A percentile compares a stretch with the other conserved stretches of the same genome.
Evolutionary conservation across 345 rosid species (phyloP).

Genomic region (Gossypioides kirkii): DNA sequence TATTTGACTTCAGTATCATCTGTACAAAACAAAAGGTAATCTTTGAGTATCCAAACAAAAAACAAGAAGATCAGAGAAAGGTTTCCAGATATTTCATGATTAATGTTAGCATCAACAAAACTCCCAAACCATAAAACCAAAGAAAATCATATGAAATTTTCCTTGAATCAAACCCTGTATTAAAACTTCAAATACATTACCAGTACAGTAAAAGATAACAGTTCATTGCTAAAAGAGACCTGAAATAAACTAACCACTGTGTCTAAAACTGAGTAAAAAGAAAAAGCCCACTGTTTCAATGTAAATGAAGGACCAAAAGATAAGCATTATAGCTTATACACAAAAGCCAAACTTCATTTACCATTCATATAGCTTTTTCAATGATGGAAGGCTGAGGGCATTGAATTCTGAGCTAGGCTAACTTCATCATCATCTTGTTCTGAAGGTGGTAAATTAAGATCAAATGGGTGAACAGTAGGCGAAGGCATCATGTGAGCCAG

Average conservation of each 20-base stretch:
- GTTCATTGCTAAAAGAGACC: background rate
- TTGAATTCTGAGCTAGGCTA: constrained; percentile 9
- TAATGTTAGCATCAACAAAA: no score
- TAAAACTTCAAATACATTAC: no score
- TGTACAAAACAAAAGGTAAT: background rate
- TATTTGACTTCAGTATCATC: background rate
- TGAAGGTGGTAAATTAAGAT: constrained; percentile 39
- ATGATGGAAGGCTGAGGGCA: background rate
- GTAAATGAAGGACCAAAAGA: background rate
- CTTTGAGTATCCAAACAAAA: background rate
- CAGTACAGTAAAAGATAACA: background rate
- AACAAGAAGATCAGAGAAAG: background rate
- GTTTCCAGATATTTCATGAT: no score
- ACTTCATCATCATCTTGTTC: constrained; percentile 20
- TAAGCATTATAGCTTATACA: background rate
- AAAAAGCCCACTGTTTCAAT: background rate
- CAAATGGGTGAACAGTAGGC: constrained; percentile 15
- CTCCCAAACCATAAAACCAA: no score
- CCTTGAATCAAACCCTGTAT: no score
- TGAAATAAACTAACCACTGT: background rate
- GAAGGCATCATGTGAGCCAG: background rate
- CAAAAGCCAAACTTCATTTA: no score
- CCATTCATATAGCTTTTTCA: background rate
- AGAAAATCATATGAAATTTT: no score
- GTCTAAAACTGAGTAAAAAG: background rate